These are phyloP conservation scores for Ceratobasidium sp. DNA, from an alignment of 1,284 basidiomycete genomes.

Conservation along the genomic window DNA sequence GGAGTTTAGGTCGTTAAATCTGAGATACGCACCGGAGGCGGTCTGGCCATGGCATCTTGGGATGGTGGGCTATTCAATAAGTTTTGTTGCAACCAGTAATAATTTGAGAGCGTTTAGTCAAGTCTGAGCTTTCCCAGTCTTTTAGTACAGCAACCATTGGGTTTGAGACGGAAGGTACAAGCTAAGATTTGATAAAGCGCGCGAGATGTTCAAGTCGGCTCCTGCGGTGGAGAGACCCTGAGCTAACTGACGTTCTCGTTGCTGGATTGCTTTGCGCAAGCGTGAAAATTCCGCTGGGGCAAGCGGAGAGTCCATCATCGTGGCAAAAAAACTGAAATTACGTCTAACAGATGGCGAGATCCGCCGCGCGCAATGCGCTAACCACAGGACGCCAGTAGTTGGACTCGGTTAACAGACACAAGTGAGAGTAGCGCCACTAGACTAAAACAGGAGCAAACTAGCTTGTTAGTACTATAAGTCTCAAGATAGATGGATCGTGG, in stretches of 20 bases:
- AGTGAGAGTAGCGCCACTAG: background rate
- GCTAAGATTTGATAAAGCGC: constrained; percentile 19
- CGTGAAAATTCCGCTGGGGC: constrained; percentile 31
- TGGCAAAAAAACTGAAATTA: background rate
- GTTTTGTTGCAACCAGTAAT: constrained; percentile 16
- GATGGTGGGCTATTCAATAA: too few relatives aligned
- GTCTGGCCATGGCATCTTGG: background rate
- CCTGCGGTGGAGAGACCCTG: constrained; percentile 6
- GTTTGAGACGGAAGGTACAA: constrained; percentile 14
- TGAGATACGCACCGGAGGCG: background rate
- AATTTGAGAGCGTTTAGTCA: constrained; percentile 3
- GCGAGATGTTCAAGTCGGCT: constrained; percentile 20
- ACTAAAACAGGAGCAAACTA: background rate
- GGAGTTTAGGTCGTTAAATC: background rate
- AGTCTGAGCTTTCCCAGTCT: constrained; percentile 28
- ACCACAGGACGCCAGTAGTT: background rate
- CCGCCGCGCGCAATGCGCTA: background rate
- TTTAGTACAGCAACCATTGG: constrained; percentile 16
- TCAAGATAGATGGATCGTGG: background rate
- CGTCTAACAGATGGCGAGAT: background rate
- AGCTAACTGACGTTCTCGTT: constrained; percentile 25
- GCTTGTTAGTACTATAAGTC: background rate
- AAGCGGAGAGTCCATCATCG: constrained; percentile 27
- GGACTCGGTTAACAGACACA: background rate
- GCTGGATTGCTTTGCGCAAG: constrained; percentile 37